phyloP scores from a whole-genome alignment of 2,329 filamentous ascomycete species.

The Exophiala aquamarina region DNA sequence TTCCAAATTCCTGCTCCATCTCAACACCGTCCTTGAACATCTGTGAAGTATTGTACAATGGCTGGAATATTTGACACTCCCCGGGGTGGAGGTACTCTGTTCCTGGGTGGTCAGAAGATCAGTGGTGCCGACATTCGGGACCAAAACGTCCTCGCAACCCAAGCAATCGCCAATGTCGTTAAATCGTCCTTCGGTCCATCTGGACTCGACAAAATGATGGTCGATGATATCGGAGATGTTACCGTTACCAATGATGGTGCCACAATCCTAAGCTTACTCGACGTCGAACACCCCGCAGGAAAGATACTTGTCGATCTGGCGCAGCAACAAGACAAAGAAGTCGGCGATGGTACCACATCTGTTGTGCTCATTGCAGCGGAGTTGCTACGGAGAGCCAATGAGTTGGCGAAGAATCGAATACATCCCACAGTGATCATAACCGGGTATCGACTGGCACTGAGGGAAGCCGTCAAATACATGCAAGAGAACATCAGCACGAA shows the following conservation, averaged over 20 bases:
- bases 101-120: slow-evolving; percentile 96
- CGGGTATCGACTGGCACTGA: slow-evolving; percentile 89
- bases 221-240: slow-evolving; percentile 98
- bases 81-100: slow-evolving; percentile 87
- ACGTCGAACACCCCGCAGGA: slow-evolving; percentile 95
- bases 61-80: slow-evolving; percentile 94
- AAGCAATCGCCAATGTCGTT: slow-evolving; percentile 97
- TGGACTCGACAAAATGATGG: slow-evolving; percentile 99
- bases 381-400: slow-evolving; percentile 88
- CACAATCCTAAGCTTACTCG: slow-evolving; percentile 90
- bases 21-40: slow-evolving; percentile 1
- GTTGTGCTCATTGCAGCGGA: slow-evolving; percentile 97
- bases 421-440: slow-evolving; percentile 99
- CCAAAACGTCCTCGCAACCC: slow-evolving; percentile 94
- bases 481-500: slow-evolving; percentile 97
- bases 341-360: slow-evolving; percentile 96
- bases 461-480: slow-evolving; percentile 98
- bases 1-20: background rate
- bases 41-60: slow-evolving; percentile 57
- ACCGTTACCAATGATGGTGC: slow-evolving; percentile 99
- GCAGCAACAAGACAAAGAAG: slow-evolving; percentile 98
- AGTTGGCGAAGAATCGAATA: slow-evolving; percentile 99
- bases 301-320: slow-evolving; percentile 98
- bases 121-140: slow-evolving; percentile 95
- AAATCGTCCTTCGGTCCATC: slow-evolving; percentile 98